Evolutionary conservation across 140 eudicot species (phyloP).

Genomic region (Erigeron philadelphicus): DNA sequence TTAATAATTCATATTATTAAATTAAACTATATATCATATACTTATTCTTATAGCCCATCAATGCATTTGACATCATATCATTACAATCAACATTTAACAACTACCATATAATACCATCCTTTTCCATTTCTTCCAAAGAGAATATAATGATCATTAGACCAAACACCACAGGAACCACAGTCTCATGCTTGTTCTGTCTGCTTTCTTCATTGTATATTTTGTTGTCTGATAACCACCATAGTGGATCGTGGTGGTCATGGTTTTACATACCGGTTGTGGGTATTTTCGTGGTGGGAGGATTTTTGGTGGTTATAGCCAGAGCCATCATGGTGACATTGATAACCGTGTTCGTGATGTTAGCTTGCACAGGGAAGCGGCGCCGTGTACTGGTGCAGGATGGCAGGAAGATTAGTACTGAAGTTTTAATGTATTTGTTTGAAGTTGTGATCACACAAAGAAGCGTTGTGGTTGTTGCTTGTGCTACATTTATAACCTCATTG

Average conservation of each 20-base stretch:
- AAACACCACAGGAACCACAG: conserved; percentile 24
- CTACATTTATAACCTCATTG: conserved; percentile 36
- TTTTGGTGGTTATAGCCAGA: conserved; percentile 50
- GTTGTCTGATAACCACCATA: conserved; percentile 15
- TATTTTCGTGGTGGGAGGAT: conserved; percentile 27
- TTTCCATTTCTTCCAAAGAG: conserved; percentile 7
- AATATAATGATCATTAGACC: conserved; percentile 22
- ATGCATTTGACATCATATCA: neutral
- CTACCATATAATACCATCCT: no score
- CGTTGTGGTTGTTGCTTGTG: conserved; percentile 47
- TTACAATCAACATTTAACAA: conserved; percentile 15
- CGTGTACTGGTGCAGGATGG: conserved; percentile 59
- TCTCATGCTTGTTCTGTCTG: conserved; percentile 34
- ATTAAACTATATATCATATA: neutral
- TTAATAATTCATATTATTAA: neutral
- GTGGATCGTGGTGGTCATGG: conserved; percentile 19
- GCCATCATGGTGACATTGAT: conserved; percentile 71
- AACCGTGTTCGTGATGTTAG: conserved; percentile 69
- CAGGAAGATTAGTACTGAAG: conserved; percentile 62
- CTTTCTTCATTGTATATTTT: conserved; percentile 36
- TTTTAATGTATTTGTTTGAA: conserved; percentile 42
- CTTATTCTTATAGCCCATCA: conserved; percentile 1
- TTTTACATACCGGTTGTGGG: conserved; percentile 31
- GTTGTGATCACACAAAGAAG: conserved; percentile 47
- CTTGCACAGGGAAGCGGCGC: conserved; percentile 74